These are phyloP conservation scores for Alternaria incomplexa DNA, from an alignment of 2,329 filamentous ascomycete species.

Conservation along the genomic window DNA sequence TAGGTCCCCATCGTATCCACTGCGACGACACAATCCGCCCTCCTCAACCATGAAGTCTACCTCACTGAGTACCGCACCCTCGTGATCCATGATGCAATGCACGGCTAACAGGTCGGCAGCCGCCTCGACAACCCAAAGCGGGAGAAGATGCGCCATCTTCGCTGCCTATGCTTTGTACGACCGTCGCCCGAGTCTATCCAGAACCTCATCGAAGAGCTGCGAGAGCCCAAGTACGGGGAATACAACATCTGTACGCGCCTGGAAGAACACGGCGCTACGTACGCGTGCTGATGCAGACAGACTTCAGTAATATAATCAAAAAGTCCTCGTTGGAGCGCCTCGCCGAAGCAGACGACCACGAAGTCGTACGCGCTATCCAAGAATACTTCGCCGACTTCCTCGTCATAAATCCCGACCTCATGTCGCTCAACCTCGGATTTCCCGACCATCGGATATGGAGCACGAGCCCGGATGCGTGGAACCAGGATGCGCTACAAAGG, in stretches of 20 bases:
- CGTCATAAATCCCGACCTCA: constrained; percentile 92
- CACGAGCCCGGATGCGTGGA: constrained; percentile 83
- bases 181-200: constrained; percentile 94
- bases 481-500: constrained; percentile 83
- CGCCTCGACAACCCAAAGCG: constrained; percentile 86
- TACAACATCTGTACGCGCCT: constrained; percentile 77
- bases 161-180: constrained; percentile 90
- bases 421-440: constrained; percentile 75
- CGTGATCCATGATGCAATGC: constrained; percentile 1
- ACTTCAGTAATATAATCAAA: constrained; percentile 97
- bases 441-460: constrained; percentile 83
- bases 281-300: constrained; percentile 46
- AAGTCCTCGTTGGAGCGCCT: constrained; percentile 94
- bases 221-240: constrained; percentile 96
- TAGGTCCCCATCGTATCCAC: constrained; percentile 90
- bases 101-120: constrained; percentile 44
- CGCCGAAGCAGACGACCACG: constrained; percentile 95
- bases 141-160: constrained; percentile 97
- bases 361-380: constrained; percentile 91
- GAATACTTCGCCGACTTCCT: constrained; percentile 97
- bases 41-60: constrained; percentile 96
- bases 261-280: background rate
- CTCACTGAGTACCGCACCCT: constrained; percentile 73
- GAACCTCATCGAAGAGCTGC: constrained; percentile 89
- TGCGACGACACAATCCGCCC: constrained; percentile 90